These are phyloP conservation scores for Xerocomus brunneocitrinus DNA, from an alignment of 768 basidiomycete species.

Conservation along the genomic window DNA sequence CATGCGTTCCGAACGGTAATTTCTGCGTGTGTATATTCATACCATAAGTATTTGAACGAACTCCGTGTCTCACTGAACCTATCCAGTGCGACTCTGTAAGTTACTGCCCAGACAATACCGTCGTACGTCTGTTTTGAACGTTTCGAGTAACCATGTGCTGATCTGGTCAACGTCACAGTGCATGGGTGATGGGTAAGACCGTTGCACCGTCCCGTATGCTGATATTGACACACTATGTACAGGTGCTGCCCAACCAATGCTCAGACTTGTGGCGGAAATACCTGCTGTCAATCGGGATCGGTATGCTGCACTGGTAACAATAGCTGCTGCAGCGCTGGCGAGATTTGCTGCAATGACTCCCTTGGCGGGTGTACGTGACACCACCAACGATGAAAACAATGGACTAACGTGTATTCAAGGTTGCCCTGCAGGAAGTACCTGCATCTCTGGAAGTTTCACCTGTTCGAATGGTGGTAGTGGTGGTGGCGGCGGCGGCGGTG, in stretches of 20 bases:
- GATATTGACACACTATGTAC: background rate
- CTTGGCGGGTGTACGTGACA: conserved; percentile 20
- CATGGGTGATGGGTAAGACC: conserved; percentile 6
- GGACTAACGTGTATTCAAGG: conserved; percentile 12
- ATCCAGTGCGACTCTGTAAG: conserved; percentile 7
- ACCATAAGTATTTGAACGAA: too few relatives aligned
- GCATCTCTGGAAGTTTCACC: conserved; percentile 1
- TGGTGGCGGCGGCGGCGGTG: background rate
- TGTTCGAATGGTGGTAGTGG: conserved; percentile 6
- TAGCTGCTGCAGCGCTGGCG: conserved; percentile 10
- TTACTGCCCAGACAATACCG: conserved; percentile 15
- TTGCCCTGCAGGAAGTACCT: conserved; percentile 13
- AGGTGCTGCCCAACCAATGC: conserved; percentile 18
- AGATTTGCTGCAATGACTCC: conserved; percentile 19
- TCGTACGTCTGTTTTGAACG: conserved; percentile 5
- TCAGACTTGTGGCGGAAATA: conserved; percentile 10
- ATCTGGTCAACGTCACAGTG: conserved; percentile 9
- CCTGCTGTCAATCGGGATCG: conserved; percentile 11
- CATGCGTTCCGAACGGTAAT: conserved; percentile 16
- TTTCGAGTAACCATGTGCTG: background rate
- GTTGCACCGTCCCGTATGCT: background rate
- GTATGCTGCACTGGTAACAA: conserved; percentile 8
- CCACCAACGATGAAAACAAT: too few relatives aligned
- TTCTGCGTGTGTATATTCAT: conserved; percentile 15
- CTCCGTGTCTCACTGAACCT: background rate